These are phyloP conservation scores for Dryadomyces sulphureus DNA, from an alignment of 2,329 filamentous ascomycete genomes.

Conservation along the genomic window DNA sequence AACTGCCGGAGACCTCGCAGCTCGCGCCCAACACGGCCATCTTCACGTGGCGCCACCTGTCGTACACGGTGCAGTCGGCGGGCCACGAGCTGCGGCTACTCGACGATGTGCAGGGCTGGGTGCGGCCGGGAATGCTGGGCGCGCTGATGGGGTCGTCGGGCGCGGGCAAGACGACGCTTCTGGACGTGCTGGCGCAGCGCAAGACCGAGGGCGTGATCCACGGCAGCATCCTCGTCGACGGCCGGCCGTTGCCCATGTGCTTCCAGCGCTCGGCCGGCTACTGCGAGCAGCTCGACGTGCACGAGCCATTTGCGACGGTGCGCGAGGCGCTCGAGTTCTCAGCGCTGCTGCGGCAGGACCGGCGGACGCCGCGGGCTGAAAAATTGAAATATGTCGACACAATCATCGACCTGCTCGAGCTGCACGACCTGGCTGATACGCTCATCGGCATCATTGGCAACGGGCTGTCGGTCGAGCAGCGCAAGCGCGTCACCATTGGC, in stretches of 20 bases:
- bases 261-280: slow-evolving; percentile 73
- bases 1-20: slow-evolving; percentile 8
- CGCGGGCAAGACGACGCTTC: slow-evolving; percentile 72
- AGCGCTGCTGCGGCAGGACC: slow-evolving; percentile 57
- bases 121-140: slow-evolving; percentile 64
- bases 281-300: slow-evolving; percentile 68
- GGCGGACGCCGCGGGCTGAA: slow-evolving; percentile 45
- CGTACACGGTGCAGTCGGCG: slow-evolving; percentile 51
- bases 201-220: slow-evolving; percentile 63
- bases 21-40: slow-evolving; percentile 49
- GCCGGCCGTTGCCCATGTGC: slow-evolving; percentile 53
- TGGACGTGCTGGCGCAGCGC: slow-evolving; percentile 69
- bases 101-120: slow-evolving; percentile 70
- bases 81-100: slow-evolving; percentile 52
- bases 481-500: slow-evolving; percentile 43
- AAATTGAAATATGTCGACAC: slow-evolving; percentile 66
- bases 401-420: slow-evolving; percentile 50
- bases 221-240: slow-evolving; percentile 64
- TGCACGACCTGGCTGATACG: slow-evolving; percentile 31
- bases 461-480: slow-evolving; percentile 36
- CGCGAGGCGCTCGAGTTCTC: slow-evolving; percentile 64
- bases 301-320: slow-evolving; percentile 57
- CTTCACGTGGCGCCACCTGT: slow-evolving; percentile 62
- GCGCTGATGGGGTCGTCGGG: slow-evolving; percentile 72
- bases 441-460: slow-evolving; percentile 34